Percentiles rank a stretch among this genome's conserved stretches.
These are phyloP conservation scores for Skeletonema menzelii DNA, from an alignment of 108 stramenopile species.

Conservation along the genomic window DNA sequence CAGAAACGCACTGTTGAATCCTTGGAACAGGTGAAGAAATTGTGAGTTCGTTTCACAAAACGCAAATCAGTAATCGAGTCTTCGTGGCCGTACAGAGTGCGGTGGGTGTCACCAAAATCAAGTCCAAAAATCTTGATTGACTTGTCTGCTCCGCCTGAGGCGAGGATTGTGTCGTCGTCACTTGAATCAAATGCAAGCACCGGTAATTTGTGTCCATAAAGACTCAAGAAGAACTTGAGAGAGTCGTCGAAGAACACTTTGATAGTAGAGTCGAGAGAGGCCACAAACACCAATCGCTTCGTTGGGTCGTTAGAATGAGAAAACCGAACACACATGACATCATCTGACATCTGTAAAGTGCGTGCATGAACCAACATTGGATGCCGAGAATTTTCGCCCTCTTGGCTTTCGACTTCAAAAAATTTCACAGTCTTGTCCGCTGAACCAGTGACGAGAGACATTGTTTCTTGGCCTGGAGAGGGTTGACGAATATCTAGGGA, in stretches of 20 bases:
- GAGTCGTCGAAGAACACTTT: constrained; percentile 99
- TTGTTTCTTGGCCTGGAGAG: constrained; percentile 44
- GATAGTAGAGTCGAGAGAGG: constrained; percentile 93
- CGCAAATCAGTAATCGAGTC: constrained; percentile 93
- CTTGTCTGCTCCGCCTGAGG: constrained; percentile 96
- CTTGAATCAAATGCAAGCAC: constrained; percentile 93
- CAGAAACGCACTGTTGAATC: constrained; percentile 94
- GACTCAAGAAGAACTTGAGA: constrained; percentile 95
- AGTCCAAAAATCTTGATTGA: constrained; percentile 98
- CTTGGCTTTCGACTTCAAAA: constrained; percentile 89
- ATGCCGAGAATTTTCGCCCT: constrained; percentile 40
- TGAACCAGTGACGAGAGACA: constrained; percentile 84
- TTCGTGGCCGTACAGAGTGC: constrained; percentile 95
- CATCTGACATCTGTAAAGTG: constrained; percentile 93
- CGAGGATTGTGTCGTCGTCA: constrained; percentile 93
- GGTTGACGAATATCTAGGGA: constrained; percentile 75
- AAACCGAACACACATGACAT: constrained; percentile 93
- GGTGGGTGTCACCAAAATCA: constrained; percentile 99
- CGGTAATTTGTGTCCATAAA: constrained; percentile 98
- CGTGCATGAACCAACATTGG: constrained; percentile 89
- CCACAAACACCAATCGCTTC: constrained; percentile 80
- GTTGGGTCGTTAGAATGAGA: constrained; percentile 72
- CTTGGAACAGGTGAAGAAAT: constrained; percentile 94
- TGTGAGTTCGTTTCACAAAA: constrained; percentile 91
- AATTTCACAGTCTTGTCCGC: constrained; percentile 96